Conservation (phyloP, 2,329 filamentous ascomycete genomes). For the Alternaria panax region DNA sequence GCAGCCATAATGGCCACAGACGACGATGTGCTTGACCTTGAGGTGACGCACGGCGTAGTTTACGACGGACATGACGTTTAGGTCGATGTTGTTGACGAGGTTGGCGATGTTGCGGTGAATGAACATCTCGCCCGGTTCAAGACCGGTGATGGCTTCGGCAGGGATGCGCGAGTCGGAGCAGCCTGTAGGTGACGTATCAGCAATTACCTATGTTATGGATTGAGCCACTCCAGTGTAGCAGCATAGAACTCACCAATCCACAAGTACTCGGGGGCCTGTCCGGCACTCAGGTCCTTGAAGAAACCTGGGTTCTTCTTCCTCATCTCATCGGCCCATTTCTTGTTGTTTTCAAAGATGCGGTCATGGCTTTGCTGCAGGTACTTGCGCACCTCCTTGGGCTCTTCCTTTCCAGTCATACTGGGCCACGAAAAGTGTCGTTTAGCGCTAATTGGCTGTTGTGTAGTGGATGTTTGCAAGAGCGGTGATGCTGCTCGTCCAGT, state of each 20-base stretch:
- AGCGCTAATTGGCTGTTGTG: not conserved
- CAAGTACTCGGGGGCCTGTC: conserved; percentile 74
- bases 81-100: conserved; percentile 51
- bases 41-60: conserved; percentile 53
- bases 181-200: conserved; percentile 26
- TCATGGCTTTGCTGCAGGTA: conserved; percentile 72
- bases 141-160: conserved; percentile 52
- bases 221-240: not conserved
- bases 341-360: conserved; percentile 73
- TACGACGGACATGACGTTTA: conserved; percentile 52
- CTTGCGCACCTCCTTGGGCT: conserved; percentile 39
- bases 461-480: conserved; percentile 1
- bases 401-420: conserved; percentile 33
- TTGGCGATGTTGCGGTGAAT: conserved; percentile 49
- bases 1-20: conserved; percentile 74
- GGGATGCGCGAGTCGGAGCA: conserved; percentile 52
- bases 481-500: conserved; percentile 1
- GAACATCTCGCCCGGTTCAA: conserved; percentile 46
- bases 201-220: not conserved
- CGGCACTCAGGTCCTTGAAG: conserved; percentile 69
- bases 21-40: conserved; percentile 71
- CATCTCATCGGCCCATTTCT: conserved; percentile 69
- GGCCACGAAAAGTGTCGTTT: conserved; percentile 19
- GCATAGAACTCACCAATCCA: conserved; percentile 48
- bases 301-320: conserved; percentile 66